A percentile compares a stretch with the other conserved stretches of the same genome.
Conservation (phyloP, 2,329 filamentous ascomycete genomes). For the Neonectria coccinea region DNA sequence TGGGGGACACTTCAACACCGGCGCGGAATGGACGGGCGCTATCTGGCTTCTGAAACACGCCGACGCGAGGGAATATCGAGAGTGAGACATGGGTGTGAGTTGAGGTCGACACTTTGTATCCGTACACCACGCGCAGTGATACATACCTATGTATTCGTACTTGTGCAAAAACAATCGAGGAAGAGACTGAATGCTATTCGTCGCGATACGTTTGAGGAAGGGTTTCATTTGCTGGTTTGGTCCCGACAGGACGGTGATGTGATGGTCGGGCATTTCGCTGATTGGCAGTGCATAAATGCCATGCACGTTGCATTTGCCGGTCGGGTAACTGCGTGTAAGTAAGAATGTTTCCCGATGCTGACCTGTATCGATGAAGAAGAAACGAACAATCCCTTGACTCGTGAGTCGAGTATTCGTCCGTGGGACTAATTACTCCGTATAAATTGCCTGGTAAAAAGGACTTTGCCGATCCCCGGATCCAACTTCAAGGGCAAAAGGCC, state of each 20-base stretch:
- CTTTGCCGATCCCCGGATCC: neutral
- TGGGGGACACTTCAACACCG: neutral
- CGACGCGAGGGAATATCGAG: slow-evolving; percentile 25
- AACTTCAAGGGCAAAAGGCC: neutral
- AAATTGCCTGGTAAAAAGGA: neutral
- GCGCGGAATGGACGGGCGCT: slow-evolving; percentile 30
- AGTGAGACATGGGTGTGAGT: neutral
- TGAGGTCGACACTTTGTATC: too few species aligned
- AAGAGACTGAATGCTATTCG: too few species aligned
- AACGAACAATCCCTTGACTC: too few species aligned
- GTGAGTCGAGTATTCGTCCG: too few species aligned
- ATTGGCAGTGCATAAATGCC: neutral
- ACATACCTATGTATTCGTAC: too few species aligned
- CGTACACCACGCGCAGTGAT: too few species aligned
- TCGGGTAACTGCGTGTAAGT: neutral
- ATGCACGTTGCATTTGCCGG: neutral
- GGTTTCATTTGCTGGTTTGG: neutral
- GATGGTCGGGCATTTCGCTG: slow-evolving; percentile 14
- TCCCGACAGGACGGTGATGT: slow-evolving; percentile 13
- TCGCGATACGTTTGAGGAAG: too few species aligned
- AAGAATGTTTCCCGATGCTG: neutral
- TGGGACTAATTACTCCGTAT: neutral
- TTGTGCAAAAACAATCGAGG: too few species aligned
- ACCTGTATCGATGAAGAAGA: neutral
- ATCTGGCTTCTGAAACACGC: slow-evolving; percentile 44